These are phyloP conservation scores for Penicillium sp. DNA, from an alignment of 2,329 filamentous ascomycete genomes.

Conservation along the genomic window DNA sequence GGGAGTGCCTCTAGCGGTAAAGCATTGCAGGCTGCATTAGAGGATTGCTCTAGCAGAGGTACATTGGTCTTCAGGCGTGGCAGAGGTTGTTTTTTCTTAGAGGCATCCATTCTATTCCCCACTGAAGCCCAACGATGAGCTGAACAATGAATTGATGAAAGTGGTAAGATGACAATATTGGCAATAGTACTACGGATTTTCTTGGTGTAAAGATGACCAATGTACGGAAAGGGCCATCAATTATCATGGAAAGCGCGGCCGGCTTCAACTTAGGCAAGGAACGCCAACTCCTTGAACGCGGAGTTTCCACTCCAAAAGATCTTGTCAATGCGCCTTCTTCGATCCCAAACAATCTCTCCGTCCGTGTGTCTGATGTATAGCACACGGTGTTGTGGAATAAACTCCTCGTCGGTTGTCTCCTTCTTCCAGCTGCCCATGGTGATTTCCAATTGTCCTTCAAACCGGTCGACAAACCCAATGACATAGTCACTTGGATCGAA, in stretches of 20 bases:
- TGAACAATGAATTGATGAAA: not conserved
- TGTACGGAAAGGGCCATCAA: not conserved
- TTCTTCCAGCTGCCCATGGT: slow-evolving; percentile 50
- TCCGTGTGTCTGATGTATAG: slow-evolving; percentile 45
- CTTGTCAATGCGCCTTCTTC: slow-evolving; percentile 46
- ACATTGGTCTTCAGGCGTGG: slow-evolving; percentile 20
- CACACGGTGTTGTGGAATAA: slow-evolving; percentile 55
- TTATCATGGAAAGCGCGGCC: slow-evolving; percentile 10
- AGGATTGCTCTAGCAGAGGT: slow-evolving; percentile 3
- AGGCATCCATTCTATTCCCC: slow-evolving; percentile 11
- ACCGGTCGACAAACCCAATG: slow-evolving; percentile 54
- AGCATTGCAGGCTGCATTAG: slow-evolving; percentile 3
- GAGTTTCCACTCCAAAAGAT: slow-evolving; percentile 47
- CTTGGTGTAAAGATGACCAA: not conserved
- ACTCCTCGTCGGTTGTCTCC: slow-evolving; percentile 54
- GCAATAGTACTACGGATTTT: no score
- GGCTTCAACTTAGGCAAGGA: slow-evolving; percentile 20
- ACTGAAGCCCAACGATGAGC: not conserved
- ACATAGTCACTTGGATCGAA: slow-evolving; percentile 47
- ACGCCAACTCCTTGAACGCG: slow-evolving; percentile 29
- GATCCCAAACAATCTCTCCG: slow-evolving; percentile 50
- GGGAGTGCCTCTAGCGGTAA: slow-evolving; percentile 14
- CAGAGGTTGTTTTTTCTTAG: slow-evolving; percentile 15
- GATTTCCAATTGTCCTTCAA: slow-evolving; percentile 49
- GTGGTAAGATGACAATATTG: not conserved